Evolutionary conservation across 2,329 filamentous ascomycete species (phyloP).

Genomic region (Trichophaea hybrida): DNA sequence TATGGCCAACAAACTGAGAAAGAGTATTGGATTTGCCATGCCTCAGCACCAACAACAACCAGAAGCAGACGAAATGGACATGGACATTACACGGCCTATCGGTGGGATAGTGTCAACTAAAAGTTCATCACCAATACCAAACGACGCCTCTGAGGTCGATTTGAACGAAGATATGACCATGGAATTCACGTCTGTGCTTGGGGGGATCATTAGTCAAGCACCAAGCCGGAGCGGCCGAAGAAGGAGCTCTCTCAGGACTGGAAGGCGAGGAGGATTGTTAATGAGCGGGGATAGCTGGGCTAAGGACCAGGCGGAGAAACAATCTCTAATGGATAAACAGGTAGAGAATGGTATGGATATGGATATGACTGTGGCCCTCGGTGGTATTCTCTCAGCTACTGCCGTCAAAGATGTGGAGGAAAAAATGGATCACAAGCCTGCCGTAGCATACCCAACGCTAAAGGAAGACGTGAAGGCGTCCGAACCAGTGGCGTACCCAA

Average conservation of each 20-base stretch:
- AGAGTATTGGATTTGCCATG: slow-evolving; percentile 40
- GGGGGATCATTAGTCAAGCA: slow-evolving; percentile 44
- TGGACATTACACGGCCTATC: slow-evolving; percentile 51
- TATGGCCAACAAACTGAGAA: slow-evolving; percentile 65
- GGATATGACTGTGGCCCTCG: slow-evolving; percentile 20
- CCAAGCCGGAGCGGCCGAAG: background rate
- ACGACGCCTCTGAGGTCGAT: slow-evolving; percentile 5
- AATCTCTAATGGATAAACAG: background rate
- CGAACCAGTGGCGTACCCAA: slow-evolving; percentile 10
- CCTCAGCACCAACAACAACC: slow-evolving; percentile 2
- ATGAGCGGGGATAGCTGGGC: slow-evolving; percentile 16
- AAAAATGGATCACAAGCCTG: background rate
- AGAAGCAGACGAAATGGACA: slow-evolving; percentile 33
- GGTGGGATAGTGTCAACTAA: slow-evolving; percentile 38
- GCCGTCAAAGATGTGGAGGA: background rate
- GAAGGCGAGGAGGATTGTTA: slow-evolving; percentile 8
- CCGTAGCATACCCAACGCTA: background rate
- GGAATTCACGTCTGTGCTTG: slow-evolving; percentile 79
- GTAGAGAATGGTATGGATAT: slow-evolving; percentile 29
- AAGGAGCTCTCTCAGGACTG: slow-evolving; percentile 2
- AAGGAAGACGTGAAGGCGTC: background rate
- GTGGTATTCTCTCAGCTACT: slow-evolving; percentile 8
- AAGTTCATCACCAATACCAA: background rate
- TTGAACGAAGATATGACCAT: slow-evolving; percentile 38
- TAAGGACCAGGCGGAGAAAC: slow-evolving; percentile 13